Evolutionary conservation across 106 monocot genomes (phyloP).

Genomic region (Phalaenopsis aphrodite): DNA sequence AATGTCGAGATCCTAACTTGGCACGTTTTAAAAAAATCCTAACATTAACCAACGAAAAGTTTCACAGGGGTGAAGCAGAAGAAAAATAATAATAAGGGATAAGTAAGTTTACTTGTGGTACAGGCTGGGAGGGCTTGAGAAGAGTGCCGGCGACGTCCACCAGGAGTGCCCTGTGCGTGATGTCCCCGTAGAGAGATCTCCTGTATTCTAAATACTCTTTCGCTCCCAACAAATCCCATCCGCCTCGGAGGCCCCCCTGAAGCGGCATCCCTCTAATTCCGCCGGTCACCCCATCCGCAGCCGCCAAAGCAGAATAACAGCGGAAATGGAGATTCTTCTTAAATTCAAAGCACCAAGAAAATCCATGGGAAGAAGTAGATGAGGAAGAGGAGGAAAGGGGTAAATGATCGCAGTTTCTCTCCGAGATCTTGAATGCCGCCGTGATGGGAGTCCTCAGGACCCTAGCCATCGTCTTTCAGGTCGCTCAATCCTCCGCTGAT

Average conservation of each 20-base stretch:
- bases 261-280: not conserved
- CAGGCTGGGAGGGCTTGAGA: slow-evolving; percentile 74
- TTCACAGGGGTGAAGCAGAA: not conserved
- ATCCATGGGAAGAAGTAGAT: not conserved
- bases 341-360: not conserved
- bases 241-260: not conserved
- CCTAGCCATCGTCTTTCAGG: slow-evolving; percentile 2
- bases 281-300: not conserved
- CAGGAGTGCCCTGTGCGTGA: slow-evolving; percentile 87
- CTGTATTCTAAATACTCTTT: slow-evolving; percentile 80
- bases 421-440: not conserved
- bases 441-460: not conserved
- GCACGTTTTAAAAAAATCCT: not conserved
- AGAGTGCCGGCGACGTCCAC: slow-evolving; percentile 97
- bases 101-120: slow-evolving; percentile 54
- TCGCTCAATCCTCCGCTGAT: not conserved
- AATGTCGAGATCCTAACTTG: too few relatives aligned
- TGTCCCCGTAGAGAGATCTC: slow-evolving; percentile 65
- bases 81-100: not conserved
- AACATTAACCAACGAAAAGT: not conserved
- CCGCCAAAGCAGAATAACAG: slow-evolving; percentile 1
- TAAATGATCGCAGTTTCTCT: not conserved
- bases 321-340: slow-evolving; percentile 3
- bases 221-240: slow-evolving; percentile 9
- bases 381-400: not conserved